Evolutionary conservation across 352 stramenopile genomes (phyloP).

Genomic region (Globisporangium paroecandrum): DNA sequence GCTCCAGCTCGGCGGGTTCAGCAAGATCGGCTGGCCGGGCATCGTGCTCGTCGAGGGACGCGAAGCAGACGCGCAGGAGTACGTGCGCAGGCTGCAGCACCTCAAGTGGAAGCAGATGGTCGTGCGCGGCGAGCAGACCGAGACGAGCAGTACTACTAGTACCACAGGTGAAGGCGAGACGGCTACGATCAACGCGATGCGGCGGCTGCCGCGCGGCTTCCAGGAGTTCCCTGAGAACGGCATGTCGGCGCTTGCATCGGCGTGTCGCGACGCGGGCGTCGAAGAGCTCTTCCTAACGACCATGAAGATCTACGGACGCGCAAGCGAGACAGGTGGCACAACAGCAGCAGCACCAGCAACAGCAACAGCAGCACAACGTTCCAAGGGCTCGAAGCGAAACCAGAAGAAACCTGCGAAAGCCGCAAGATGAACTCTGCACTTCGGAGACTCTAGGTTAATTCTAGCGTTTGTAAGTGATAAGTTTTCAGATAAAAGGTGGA

Average conservation of each 20-base stretch:
- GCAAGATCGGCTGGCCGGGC: slow-evolving; percentile 82
- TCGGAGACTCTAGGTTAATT: not conserved
- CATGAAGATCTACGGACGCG: slow-evolving; percentile 72
- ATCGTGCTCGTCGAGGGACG: slow-evolving; percentile 71
- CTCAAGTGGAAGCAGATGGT: slow-evolving; percentile 81
- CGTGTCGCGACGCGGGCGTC: slow-evolving; percentile 45
- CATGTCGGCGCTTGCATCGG: slow-evolving; percentile 58
- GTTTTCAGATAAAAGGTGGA: not conserved
- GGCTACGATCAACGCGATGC: slow-evolving; percentile 25
- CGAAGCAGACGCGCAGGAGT: slow-evolving; percentile 55
- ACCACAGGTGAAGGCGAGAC: not conserved
- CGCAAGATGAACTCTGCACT: not conserved
- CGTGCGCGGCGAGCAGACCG: slow-evolving; percentile 69
- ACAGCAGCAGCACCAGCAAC: not conserved
- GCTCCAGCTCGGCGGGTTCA: slow-evolving; percentile 60
- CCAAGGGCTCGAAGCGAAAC: not conserved
- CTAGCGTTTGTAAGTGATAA: not conserved
- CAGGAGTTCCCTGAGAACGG: slow-evolving; percentile 58
- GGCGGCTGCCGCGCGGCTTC: slow-evolving; percentile 42
- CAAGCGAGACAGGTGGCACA: not conserved
- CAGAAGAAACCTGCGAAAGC: not conserved
- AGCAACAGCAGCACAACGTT: not conserved
- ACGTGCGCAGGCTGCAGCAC: slow-evolving; percentile 68
- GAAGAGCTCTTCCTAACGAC: slow-evolving; percentile 72
- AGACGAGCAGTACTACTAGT: slow-evolving; percentile 9